Evolutionary conservation across 2,329 filamentous ascomycete genomes (phyloP), one percentile per base, ranked within the genome.

Genomic region (Aspergillus candidus): DNA sequence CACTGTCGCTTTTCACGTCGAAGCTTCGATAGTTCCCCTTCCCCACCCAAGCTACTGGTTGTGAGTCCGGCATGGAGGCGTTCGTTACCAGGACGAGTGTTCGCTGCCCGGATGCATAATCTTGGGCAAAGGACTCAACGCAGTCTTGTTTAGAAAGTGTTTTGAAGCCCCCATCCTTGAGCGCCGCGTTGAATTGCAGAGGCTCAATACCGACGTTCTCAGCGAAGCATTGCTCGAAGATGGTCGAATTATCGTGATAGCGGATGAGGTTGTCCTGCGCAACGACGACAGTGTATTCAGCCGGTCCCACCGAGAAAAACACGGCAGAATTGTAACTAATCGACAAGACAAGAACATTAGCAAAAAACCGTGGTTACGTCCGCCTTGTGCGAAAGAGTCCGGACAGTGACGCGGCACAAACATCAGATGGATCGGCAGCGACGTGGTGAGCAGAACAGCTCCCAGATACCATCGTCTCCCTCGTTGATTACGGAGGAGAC

Each of bases 341-440:
- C 2, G 1, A 18, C 18, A 2, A 4, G 3, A 18, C 4, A 18
- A 18, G 6, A 18, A 5, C 18, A 18, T 18, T 18, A 18, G 4
- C 35, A 44, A 6, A n/a, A 29, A 15, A 10, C 4, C 8, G 33
- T 7, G 34, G 12, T 17, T 2, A 30, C 18, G 18, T 18, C 18
- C 18, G 18, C 18, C 18, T 15, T 15, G 6, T 18, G 18, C 18
- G 18, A 18, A 18, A 18, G 18, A 18, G 18, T 18, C 18, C 18
- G 6, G 18, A 18, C 18, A 18, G 18, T 18, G 18, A 18, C 18
- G 18, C 18, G 18, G 4, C 5, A 37, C 43, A 10, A 32, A 45
- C 43, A 45, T 40, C 33, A 45, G 27, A 41, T 45, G 43, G 14
- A 45, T 34, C 4, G 43, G 43, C 15, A 40, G 33, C 12, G 38